Base-by-base conservation (phyloP, 345 rosid genomes). In the Litchi chinensis region DNA sequence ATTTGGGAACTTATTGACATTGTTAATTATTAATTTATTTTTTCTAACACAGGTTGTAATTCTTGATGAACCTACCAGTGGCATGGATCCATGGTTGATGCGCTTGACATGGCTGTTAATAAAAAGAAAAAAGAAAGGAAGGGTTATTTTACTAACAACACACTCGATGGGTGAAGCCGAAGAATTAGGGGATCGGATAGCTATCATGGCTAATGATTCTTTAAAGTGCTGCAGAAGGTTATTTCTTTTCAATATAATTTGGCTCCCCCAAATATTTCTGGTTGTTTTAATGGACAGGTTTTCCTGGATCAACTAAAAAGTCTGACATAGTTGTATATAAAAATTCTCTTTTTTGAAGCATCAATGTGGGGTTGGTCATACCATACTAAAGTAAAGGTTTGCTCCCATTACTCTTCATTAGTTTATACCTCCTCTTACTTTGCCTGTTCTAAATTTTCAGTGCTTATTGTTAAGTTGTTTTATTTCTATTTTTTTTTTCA, bases 111-210 rank as follows among this genome's bases (percentile, higher is more conserved):
- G 99, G 99, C 99, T 93, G 83, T 86, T 95, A 82, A 95, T 95
- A 19, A 95, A 95, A 85, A 93, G 86, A 80, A 86, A 87, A 21
- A 93, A 92, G 79, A 95, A 90, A 84, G 99, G 99, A 56, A 90
- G 97, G 83, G 93, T 92, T 83, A 88, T 95, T 76, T 88, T 95
- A 79, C 89, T 95, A 76, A 95, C 98, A 70, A 95, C 99, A 18
- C 99, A 95, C 83, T 95, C 98, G n/a, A 95, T 95, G 99, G 99
- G 93, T 83, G 99, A 95, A 87, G 99, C 99, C 70, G 99, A 93
- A 76, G 99, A 92, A 81, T 87, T 95, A 21, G 99, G 99, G 78
- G 99, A 93, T 84, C 95, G 96, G 82, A 93, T 95, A 83, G 99
- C 95, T 80, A 95, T 95, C 79, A 92, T 95, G 99, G 99, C 97